Conservation (phyloP, 495 filamentous ascomycete species). For the Immersiella caudata region DNA sequence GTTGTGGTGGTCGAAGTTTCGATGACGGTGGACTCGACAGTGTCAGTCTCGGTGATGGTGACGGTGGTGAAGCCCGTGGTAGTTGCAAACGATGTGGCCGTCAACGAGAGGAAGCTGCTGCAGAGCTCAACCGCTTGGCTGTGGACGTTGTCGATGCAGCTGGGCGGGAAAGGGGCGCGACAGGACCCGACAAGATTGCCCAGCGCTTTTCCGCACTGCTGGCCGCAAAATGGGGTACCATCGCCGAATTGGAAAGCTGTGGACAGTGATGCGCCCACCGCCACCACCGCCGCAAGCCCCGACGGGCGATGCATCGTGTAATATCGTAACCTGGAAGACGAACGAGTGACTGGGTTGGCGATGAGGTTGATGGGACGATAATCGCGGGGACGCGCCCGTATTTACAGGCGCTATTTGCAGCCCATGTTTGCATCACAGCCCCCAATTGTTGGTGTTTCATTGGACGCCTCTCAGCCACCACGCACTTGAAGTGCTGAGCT, state of each 20-base stretch:
- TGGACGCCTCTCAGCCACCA: neutral
- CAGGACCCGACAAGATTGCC: neutral
- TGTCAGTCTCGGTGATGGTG: constrained; percentile 14
- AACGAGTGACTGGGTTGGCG: neutral
- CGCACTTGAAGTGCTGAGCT: too few species aligned
- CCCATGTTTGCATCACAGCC: neutral
- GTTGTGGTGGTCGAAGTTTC: constrained; percentile 5
- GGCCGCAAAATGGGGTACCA: neutral
- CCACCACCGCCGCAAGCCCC: neutral
- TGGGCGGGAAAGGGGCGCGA: neutral
- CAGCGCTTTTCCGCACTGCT: neutral
- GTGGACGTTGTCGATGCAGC: constrained; percentile 3
- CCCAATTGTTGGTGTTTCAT: neutral
- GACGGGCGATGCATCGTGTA: neutral
- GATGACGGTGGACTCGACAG: neutral
- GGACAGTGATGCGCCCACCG: neutral
- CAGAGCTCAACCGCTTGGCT: constrained; percentile 9
- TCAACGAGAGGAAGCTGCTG: constrained; percentile 1
- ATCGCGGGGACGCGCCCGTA: neutral
- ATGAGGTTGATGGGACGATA: neutral
- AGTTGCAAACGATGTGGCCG: neutral
- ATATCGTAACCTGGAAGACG: neutral
- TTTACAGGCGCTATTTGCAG: too few species aligned
- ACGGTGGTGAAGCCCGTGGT: neutral
- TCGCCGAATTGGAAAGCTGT: neutral